Evolutionary conservation across 768 basidiomycete species (phyloP).

Genomic region (Tephrocybe sp.): DNA sequence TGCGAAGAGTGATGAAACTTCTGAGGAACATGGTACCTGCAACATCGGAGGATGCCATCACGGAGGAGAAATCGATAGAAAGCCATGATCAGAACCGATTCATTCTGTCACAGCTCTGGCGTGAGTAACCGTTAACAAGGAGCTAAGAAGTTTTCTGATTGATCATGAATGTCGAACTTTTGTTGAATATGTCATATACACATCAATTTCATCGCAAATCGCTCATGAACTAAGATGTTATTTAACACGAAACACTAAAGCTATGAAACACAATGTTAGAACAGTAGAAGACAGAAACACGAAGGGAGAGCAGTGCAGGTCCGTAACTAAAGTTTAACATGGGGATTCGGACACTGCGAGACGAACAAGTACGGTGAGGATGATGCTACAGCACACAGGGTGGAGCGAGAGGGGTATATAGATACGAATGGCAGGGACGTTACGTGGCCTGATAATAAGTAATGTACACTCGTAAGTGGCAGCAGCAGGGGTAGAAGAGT

Average conservation of each 20-base stretch:
- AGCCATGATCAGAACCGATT: no score
- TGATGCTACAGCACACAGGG: slow-evolving; percentile 9
- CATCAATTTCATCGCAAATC: no score
- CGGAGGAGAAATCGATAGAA: no score
- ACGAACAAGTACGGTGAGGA: not conserved
- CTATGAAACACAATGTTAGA: not conserved
- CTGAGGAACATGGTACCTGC: no score
- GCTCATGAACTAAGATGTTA: not conserved
- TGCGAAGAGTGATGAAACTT: no score
- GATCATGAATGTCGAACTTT: no score
- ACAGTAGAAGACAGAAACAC: slow-evolving; percentile 3
- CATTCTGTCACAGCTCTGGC: no score
- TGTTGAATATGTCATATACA: no score
- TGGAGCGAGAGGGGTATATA: slow-evolving; percentile 4
- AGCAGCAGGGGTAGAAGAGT: not conserved
- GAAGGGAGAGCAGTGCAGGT: not conserved
- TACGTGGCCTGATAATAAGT: slow-evolving; percentile 9
- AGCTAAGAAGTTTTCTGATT: no score
- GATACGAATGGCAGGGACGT: slow-evolving; percentile 7
- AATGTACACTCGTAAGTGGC: slow-evolving; percentile 9
- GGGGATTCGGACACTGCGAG: not conserved
- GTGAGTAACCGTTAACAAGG: no score
- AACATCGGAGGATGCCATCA: no score
- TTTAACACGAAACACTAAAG: not conserved
- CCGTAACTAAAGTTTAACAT: slow-evolving; percentile 3